Evolutionary conservation across 768 basidiomycete species (phyloP).

Genomic region (Phanerochaete carnosa): DNA sequence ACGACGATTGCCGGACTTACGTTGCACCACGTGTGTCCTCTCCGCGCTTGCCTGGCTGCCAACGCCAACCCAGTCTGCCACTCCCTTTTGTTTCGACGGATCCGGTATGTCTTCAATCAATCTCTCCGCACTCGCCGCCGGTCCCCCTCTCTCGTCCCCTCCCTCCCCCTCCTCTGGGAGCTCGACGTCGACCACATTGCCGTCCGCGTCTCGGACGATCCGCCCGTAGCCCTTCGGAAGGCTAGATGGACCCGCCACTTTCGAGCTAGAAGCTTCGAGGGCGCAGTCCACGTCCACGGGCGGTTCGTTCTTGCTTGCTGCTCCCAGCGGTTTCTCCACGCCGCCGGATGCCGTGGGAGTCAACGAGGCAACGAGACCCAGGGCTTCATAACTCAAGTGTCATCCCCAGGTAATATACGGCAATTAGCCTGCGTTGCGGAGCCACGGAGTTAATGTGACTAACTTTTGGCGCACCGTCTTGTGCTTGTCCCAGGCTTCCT

Average conservation of each 20-base stretch:
- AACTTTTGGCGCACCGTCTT: constrained; percentile 94
- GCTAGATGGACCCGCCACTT: background rate
- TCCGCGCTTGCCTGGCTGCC: constrained; percentile 17
- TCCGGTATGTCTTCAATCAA: constrained; percentile 41
- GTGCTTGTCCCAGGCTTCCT: constrained; percentile 81
- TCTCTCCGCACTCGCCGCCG: constrained; percentile 30
- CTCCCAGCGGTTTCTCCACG: constrained; percentile 40
- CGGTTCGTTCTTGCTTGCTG: constrained; percentile 14
- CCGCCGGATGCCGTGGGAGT: constrained; percentile 71
- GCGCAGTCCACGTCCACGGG: constrained; percentile 13
- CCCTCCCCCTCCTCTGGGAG: constrained; percentile 54
- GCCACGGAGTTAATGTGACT: constrained; percentile 26
- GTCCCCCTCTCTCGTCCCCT: constrained; percentile 51
- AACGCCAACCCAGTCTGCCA: constrained; percentile 24
- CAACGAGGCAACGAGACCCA: constrained; percentile 70
- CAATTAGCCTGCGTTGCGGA: background rate
- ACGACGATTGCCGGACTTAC: constrained; percentile 29
- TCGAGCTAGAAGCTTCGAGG: constrained; percentile 18
- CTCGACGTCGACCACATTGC: constrained; percentile 71
- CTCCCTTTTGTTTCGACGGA: constrained; percentile 16
- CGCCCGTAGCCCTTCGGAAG: constrained; percentile 70
- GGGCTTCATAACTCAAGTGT: constrained; percentile 59
- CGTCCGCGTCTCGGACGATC: constrained; percentile 77
- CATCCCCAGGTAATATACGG: background rate
- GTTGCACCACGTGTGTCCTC: constrained; percentile 33